phyloP scores from a whole-genome alignment of 2,329 filamentous ascomycete species.

The Fusarium sp. region DNA sequence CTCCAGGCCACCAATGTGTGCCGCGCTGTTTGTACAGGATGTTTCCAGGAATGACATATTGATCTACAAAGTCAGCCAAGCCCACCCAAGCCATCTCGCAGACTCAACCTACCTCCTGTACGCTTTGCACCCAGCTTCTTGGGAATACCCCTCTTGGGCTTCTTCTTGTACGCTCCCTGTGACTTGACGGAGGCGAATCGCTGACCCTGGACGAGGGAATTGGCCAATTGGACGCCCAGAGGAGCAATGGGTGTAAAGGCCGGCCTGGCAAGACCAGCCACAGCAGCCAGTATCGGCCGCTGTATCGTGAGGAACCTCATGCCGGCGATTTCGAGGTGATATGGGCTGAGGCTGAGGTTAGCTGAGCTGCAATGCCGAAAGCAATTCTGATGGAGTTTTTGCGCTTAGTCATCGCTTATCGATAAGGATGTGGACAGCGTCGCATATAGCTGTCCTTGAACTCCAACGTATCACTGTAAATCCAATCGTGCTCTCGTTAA shows the following conservation, averaged over 20 bases:
- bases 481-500: background rate
- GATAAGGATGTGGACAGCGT: conserved; percentile 47
- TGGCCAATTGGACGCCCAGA: conserved; percentile 48
- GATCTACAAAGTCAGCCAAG: conserved; percentile 64
- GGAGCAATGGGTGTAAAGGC: conserved; percentile 36
- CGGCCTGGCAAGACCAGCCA: conserved; percentile 46
- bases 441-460: conserved; percentile 13
- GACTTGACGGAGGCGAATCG: conserved; percentile 70
- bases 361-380: conserved; percentile 20
- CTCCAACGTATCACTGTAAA: background rate
- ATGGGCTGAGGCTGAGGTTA: conserved; percentile 47
- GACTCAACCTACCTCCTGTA: conserved; percentile 75
- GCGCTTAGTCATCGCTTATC: conserved; percentile 48
- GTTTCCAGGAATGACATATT: conserved; percentile 94
- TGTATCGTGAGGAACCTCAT: conserved; percentile 62
- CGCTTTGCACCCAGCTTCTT: conserved; percentile 97
- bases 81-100: background rate
- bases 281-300: conserved; percentile 58
- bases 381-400: conserved; percentile 43
- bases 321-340: conserved; percentile 48
- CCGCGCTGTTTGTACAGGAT: conserved; percentile 98
- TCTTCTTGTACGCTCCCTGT: conserved; percentile 75
- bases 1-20: conserved; percentile 92
- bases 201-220: conserved; percentile 60
- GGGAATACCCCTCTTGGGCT: conserved; percentile 67